These are phyloP conservation scores for Raffaelea ambrosiae DNA, from an alignment of 2,329 filamentous ascomycete genomes.

Conservation along the genomic window DNA sequence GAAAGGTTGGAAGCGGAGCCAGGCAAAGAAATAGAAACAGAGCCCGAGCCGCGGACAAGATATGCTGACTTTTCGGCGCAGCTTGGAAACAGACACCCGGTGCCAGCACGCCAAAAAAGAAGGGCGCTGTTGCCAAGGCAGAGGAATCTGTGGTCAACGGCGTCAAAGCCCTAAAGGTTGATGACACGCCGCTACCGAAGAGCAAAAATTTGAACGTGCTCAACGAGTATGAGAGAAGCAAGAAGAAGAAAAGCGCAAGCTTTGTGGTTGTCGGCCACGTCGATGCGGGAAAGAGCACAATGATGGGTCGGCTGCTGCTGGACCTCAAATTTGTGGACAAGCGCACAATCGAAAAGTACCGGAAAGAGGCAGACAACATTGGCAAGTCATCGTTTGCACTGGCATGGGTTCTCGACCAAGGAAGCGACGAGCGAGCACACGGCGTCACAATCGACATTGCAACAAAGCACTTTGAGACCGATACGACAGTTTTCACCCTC, in stretches of 20 bases:
- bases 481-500: slow-evolving; percentile 81
- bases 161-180: slow-evolving; percentile 30
- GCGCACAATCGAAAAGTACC: slow-evolving; percentile 78
- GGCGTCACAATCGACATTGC: slow-evolving; percentile 97
- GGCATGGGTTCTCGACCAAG: slow-evolving; percentile 94
- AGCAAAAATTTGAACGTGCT: slow-evolving; percentile 80
- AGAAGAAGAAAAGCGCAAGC: slow-evolving; percentile 72
- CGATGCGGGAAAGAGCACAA: slow-evolving; percentile 92
- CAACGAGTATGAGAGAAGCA: slow-evolving; percentile 66
- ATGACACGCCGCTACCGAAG: slow-evolving; percentile 48
- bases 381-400: slow-evolving; percentile 94
- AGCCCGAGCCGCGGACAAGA: neutral
- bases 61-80: slow-evolving; percentile 27
- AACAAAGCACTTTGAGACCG: slow-evolving; percentile 88
- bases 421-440: slow-evolving; percentile 76
- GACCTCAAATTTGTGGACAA: slow-evolving; percentile 85
- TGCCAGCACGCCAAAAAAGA: slow-evolving; percentile 28
- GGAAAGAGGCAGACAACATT: slow-evolving; percentile 79
- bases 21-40: slow-evolving; percentile 36
- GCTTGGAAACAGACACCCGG: slow-evolving; percentile 39
- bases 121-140: slow-evolving; percentile 15
- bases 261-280: slow-evolving; percentile 96
- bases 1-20: slow-evolving; percentile 66
- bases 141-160: slow-evolving; percentile 26
- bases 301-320: slow-evolving; percentile 90